Conservation (phyloP, 768 basidiomycete genomes). For the Macrolepiota fuliginosa region DNA sequence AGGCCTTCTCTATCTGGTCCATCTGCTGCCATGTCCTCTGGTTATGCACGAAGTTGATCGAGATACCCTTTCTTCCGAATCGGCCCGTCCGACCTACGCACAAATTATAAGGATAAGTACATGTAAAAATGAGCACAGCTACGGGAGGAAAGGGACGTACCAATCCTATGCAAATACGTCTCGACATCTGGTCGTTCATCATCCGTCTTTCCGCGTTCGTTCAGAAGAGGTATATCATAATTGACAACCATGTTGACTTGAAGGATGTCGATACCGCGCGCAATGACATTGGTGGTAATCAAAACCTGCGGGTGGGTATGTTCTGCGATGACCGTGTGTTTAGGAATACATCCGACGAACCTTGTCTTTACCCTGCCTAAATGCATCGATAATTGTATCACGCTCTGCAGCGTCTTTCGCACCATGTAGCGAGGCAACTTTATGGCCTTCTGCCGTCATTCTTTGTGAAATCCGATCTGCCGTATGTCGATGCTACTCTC, state of each 20-base stretch:
- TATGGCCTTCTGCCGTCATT: slow-evolving; percentile 92
- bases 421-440: slow-evolving; percentile 94
- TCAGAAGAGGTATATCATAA: slow-evolving; percentile 90
- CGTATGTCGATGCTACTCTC: slow-evolving; percentile 74
- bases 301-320: slow-evolving; percentile 41
- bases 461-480: slow-evolving; percentile 90
- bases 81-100: slow-evolving; percentile 89
- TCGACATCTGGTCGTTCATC: slow-evolving; percentile 84
- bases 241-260: slow-evolving; percentile 99
- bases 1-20: slow-evolving; percentile 80
- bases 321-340: not conserved
- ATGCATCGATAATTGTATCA: slow-evolving; percentile 89
- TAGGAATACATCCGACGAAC: slow-evolving; percentile 34
- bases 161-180: slow-evolving; percentile 97
- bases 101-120: not conserved
- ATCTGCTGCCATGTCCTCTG: slow-evolving; percentile 85
- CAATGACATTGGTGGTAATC: slow-evolving; percentile 98
- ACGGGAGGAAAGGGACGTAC: slow-evolving; percentile 39
- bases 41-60: slow-evolving; percentile 97
- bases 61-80: slow-evolving; percentile 95
- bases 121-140: not conserved
- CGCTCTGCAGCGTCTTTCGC: slow-evolving; percentile 89
- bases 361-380: slow-evolving; percentile 95
- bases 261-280: slow-evolving; percentile 96
- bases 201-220: slow-evolving; percentile 53